Conservation (phyloP, 306 rosid genomes). For the Castanea sativa region DNA sequence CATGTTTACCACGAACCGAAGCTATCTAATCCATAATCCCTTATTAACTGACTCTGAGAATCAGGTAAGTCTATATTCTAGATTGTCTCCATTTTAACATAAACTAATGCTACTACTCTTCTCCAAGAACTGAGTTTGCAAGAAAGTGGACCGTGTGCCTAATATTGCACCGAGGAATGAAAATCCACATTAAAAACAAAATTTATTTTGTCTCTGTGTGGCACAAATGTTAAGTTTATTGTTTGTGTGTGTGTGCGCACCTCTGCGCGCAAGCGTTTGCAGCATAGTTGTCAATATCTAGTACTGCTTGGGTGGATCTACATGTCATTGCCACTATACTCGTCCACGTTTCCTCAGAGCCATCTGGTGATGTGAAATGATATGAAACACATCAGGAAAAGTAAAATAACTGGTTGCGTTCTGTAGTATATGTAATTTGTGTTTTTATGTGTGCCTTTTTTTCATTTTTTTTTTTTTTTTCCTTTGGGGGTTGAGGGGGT, state of each 20-base stretch:
- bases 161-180: background rate
- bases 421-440: no score
- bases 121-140: background rate
- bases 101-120: background rate
- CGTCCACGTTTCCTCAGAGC: background rate
- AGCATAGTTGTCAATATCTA: background rate
- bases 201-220: background rate
- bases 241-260: no score
- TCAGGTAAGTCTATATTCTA: slow-evolving; percentile 28
- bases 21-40: slow-evolving; percentile 47
- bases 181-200: no score
- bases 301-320: background rate
- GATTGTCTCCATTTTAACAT: background rate
- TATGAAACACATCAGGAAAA: background rate
- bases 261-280: no score
- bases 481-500: no score
- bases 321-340: background rate
- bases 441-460: no score
- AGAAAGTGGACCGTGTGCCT: background rate
- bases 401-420: background rate
- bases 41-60: slow-evolving; percentile 2
- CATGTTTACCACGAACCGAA: slow-evolving; percentile 42
- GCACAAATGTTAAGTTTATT: background rate
- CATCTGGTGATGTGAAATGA: background rate
- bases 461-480: no score